A percentile compares a stretch with the other conserved stretches of the same genome.
These are phyloP conservation scores for Simmondsia chinensis DNA, from an alignment of 148 eudicot genomes.

Conservation along the genomic window DNA sequence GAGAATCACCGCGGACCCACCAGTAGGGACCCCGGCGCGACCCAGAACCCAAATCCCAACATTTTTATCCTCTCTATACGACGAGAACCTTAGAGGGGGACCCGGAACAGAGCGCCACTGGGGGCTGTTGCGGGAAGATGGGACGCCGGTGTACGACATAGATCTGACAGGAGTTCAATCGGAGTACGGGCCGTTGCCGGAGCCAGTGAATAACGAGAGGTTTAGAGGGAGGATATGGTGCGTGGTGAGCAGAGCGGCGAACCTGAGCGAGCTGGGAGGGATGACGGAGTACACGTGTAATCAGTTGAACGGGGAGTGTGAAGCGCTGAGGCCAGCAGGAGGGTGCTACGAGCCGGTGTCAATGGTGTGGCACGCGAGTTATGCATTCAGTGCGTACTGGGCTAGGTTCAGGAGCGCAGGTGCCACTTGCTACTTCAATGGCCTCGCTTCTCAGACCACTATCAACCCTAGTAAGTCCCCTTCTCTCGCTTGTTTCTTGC, in stretches of 20 bases:
- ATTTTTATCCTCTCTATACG: conserved; percentile 56
- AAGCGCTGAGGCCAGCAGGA: conserved; percentile 43
- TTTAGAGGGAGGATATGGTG: conserved; percentile 60
- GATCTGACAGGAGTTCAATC: conserved; percentile 28
- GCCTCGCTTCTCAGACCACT: conserved; percentile 57
- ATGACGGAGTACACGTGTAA: conserved; percentile 30
- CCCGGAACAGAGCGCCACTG: conserved; percentile 75
- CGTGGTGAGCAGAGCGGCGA: conserved; percentile 28
- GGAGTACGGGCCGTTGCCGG: conserved; percentile 10
- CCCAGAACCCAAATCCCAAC: conserved; percentile 52
- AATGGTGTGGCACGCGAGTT: conserved; percentile 44
- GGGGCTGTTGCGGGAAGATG: conserved; percentile 47
- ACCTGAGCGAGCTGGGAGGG: conserved; percentile 17
- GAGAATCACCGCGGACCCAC: conserved; percentile 34
- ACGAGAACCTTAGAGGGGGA: conserved; percentile 65
- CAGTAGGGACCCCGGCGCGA: conserved; percentile 70
- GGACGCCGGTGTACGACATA: conserved; percentile 31
- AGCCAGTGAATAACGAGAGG: conserved; percentile 27
- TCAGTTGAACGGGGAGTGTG: conserved; percentile 39
- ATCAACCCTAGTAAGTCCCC: conserved; percentile 51
- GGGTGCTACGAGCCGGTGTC: conserved; percentile 65
- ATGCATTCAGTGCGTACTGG: conserved; percentile 75
- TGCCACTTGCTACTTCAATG: conserved; percentile 49
- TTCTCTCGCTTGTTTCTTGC: neutral
- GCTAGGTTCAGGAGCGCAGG: conserved; percentile 40